phyloP scores from a whole-genome alignment of 1,139 yeast species.

The Tardiomyces digboiensis region DNA sequence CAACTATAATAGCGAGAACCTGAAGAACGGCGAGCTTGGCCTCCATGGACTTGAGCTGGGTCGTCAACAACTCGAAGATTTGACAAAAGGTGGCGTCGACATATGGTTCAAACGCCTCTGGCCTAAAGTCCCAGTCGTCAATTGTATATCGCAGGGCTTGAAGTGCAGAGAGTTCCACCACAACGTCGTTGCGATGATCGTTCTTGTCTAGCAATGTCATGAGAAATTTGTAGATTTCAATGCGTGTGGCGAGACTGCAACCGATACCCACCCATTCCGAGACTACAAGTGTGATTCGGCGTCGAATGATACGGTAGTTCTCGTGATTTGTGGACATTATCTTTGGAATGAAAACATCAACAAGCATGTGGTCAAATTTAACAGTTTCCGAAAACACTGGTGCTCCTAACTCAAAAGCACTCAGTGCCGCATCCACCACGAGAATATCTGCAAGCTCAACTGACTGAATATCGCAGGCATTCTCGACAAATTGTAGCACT shows the following conservation, averaged over 20 bases:
- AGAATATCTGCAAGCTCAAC: constrained; percentile 40
- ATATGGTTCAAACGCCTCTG: constrained; percentile 56
- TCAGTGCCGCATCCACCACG: constrained; percentile 68
- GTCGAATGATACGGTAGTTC: constrained; percentile 48
- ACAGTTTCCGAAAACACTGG: constrained; percentile 53
- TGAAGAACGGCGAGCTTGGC: constrained; percentile 59
- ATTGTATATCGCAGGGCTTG: constrained; percentile 58
- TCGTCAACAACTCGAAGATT: constrained; percentile 38
- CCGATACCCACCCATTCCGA: constrained; percentile 74
- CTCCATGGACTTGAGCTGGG: constrained; percentile 50
- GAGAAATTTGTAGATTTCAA: constrained; percentile 51
- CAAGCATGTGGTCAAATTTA: constrained; percentile 52
- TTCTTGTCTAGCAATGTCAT: constrained; percentile 34
- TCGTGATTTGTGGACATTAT: constrained; percentile 20
- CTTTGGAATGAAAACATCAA: constrained; percentile 57
- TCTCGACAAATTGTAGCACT: constrained; percentile 53
- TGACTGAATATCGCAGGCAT: constrained; percentile 32
- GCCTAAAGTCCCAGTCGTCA: constrained; percentile 82
- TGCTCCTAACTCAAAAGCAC: constrained; percentile 75
- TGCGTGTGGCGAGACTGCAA: constrained; percentile 48
- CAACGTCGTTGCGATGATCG: constrained; percentile 49
- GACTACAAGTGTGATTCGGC: constrained; percentile 69
- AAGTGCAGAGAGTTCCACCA: constrained; percentile 68
- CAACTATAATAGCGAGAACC: constrained; percentile 55
- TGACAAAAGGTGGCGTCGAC: constrained; percentile 41